These are phyloP conservation scores for Candida ponderosae DNA, from an alignment of 805 yeast genomes.

Conservation along the genomic window DNA sequence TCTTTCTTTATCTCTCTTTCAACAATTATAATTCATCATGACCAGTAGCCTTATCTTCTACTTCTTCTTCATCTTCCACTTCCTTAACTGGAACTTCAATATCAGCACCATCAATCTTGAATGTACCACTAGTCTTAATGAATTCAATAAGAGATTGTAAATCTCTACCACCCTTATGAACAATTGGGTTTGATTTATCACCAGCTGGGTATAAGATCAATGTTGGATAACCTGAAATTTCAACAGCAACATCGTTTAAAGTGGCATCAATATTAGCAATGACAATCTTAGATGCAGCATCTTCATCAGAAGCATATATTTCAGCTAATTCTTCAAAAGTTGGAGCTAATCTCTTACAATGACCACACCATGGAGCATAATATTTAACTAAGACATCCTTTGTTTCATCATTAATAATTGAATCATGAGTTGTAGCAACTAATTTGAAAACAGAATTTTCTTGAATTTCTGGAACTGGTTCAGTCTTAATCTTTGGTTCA, in stretches of 20 bases:
- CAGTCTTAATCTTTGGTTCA: conserved; percentile 73
- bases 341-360: conserved; percentile 89
- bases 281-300: conserved; percentile 45
- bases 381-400: conserved; percentile 83
- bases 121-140: conserved; percentile 60
- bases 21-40: conserved; percentile 11
- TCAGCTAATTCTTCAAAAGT: conserved; percentile 80
- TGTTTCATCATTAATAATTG: conserved; percentile 43
- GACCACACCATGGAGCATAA: conserved; percentile 98
- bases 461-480: conserved; percentile 78
- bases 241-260: conserved; percentile 77
- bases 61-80: conserved; percentile 4
- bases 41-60: conserved; percentile 3
- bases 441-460: conserved; percentile 65
- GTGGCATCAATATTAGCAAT: conserved; percentile 90
- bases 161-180: conserved; percentile 65
- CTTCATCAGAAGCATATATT: conserved; percentile 44
- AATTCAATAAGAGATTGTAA: conserved; percentile 63
- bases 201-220: conserved; percentile 87
- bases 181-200: conserved; percentile 55
- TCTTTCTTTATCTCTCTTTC: too few relatives aligned
- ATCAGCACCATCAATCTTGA: conserved; percentile 48
- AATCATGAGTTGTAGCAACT: conserved; percentile 80
- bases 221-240: conserved; percentile 89
- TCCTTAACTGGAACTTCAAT: conserved; percentile 18